Base-by-base conservation (phyloP, 345 rosid species). In the Eucalyptus brandiana region DNA sequence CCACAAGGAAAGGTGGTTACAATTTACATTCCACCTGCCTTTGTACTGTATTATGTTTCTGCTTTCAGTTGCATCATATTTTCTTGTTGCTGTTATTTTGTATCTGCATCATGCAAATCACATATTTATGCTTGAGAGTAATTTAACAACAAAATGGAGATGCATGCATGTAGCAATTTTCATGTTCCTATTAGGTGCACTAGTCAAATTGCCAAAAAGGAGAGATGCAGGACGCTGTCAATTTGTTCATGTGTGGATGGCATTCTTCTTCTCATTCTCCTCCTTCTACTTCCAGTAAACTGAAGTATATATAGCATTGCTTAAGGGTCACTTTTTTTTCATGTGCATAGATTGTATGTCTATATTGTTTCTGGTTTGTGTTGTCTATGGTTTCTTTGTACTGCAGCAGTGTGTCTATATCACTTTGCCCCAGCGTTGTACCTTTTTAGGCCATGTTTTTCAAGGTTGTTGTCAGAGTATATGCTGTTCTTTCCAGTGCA, bases 1-100 rank as follows among this genome's bases (percentile, higher is more conserved):
- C 67, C 62, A 42, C 86, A 15, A 60, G 42, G 48, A 40, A 90
- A 93, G 93, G 94, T 92, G 60, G 76, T 85, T 80, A 53, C 56
- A 69, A 58, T 56, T 26, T 21, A 47, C 87, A 19, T 32, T 37
- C 24, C 65, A 67, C 44, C 34, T 88, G 89, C 81, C 17, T 88
- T 42, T 53, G 87, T 42, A 86, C 83, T 76, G 47, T 76, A 76
- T 19, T 76, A 21, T 76, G 83, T 42, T 40, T 76, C 47, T 40
- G 83, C 47, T 76, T 76, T 40, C 47, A 76, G 83, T 69, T 37
- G 47, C 83, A 76, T 76, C 8, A 76, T 21, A 76, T 40, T 21
- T 76, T 76, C 8, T 76, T 76, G 47, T 12, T 40, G 30, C 85
- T 76, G 85, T 76, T 76, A 21, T 76, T 76, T 76, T 7, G 30